Conservation (phyloP, 345 rosid genomes). For the Heritiera fomes region DNA sequence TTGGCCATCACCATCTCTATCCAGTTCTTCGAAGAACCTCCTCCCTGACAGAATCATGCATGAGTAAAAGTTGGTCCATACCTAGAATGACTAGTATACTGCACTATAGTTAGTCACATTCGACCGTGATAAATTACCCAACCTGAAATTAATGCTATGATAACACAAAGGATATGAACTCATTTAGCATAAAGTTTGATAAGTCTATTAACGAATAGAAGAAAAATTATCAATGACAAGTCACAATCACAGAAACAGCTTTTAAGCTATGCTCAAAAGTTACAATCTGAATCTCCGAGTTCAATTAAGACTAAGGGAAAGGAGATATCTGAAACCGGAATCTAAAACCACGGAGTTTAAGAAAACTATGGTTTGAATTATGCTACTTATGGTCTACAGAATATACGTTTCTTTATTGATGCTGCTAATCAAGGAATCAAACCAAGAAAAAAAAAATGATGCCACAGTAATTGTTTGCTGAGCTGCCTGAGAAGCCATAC, state of each 20-base stretch:
- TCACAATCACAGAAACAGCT: background rate
- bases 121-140: background rate
- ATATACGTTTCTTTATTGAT: constrained; percentile 3
- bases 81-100: background rate
- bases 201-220: background rate
- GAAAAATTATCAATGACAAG: background rate
- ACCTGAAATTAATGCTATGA: constrained; percentile 5
- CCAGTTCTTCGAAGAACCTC: constrained; percentile 96
- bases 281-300: constrained; percentile 1
- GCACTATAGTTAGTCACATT: background rate
- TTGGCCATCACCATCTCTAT: constrained; percentile 96
- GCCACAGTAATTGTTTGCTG: background rate
- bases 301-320: background rate
- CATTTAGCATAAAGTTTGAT: background rate
- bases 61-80: background rate
- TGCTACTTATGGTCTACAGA: background rate
- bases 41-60: constrained; percentile 52
- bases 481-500: constrained; percentile 44
- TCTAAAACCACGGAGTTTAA: background rate
- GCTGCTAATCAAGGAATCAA: background rate
- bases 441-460: background rate
- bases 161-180: background rate
- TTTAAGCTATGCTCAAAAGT: background rate
- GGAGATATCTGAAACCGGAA: background rate
- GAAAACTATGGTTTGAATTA: constrained; percentile 1